Base-by-base conservation (phyloP, 1,284 basidiomycete species). In the Rhodotorula sp. region DNA sequence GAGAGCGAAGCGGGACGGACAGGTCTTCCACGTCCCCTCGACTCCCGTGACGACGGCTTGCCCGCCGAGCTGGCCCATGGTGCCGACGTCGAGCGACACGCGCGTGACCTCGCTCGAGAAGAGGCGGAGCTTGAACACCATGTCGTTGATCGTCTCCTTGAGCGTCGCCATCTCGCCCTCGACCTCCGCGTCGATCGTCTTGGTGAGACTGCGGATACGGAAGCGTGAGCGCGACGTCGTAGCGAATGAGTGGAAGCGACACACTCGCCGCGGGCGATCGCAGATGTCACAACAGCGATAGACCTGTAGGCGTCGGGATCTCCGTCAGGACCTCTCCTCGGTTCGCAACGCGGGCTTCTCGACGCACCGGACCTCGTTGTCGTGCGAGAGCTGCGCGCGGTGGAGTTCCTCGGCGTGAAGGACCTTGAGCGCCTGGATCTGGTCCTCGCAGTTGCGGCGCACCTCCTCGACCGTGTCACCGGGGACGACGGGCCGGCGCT, bases 31-130 rank as follows among this genome's bases (percentile, higher is more conserved):
- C 13, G 92, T 95, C 51, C 95, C 94, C 84, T 96, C 92, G 66
- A 96, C 94, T 73, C 92, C 92, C 67, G 92, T 84, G 32, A 97
- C 94, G 70, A 94, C 87, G 36, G 94, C 95, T 81, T 97, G 94
- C 36, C 94, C 94, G 71, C 94, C 94, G 69, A 97, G 84, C 61
- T 94, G 92, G 81, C 94, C 94, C 81, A 92, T 89, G 13, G 92
- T 94, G 39, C 93, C 92, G 77, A 95, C 93, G 85, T 97, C 93
- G 63, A 94, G 85, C 7, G 77, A 75, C 1, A 80, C 78, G 90
- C 94, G 75, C 51, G 70, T 71, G 22, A 75, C 69, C 44, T 74
- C 67, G 72, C 70, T 66, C 51, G 72, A 75, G 63, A 75, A 74
- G 19, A 77, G 73, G 36, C 80, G 67, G 46, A 85, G 85, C 72